phyloP scores from a whole-genome alignment of 31 red algal genomes.

The Pterothamnion heteromorphum region DNA sequence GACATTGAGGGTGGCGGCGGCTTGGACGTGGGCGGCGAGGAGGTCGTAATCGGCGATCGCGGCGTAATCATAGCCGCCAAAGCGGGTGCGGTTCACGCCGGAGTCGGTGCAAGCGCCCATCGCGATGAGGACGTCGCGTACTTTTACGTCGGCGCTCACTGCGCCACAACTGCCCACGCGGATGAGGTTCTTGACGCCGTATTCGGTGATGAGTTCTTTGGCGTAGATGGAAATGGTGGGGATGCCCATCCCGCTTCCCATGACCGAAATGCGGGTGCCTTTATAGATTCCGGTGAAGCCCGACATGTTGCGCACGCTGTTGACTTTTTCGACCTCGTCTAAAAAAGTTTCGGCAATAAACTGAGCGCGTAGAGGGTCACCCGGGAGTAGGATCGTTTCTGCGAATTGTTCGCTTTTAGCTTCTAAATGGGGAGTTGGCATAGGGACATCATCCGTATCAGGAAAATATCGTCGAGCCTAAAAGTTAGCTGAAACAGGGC shows the following conservation, averaged over 20 bases:
- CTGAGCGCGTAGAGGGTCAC: background rate
- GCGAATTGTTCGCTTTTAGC: background rate
- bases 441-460: no score
- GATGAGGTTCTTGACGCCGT: background rate
- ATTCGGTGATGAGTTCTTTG: background rate
- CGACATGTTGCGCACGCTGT: background rate
- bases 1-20: background rate
- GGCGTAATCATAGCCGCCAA: background rate
- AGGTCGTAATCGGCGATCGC: background rate
- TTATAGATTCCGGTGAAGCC: background rate
- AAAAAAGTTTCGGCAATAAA: slow-evolving; percentile 10
- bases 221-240: background rate
- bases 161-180: slow-evolving; percentile 1
- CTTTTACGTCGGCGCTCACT: background rate
- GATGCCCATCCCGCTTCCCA: background rate
- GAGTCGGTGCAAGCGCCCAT: slow-evolving; percentile 4
- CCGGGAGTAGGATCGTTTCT: background rate
- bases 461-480: no score
- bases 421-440: background rate
- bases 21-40: background rate
- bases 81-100: background rate
- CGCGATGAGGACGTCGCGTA: background rate
- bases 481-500: no score
- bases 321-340: background rate
- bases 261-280: background rate